Conservation (phyloP, 2,329 filamentous ascomycete genomes). For the Fusarium mexicanum region DNA sequence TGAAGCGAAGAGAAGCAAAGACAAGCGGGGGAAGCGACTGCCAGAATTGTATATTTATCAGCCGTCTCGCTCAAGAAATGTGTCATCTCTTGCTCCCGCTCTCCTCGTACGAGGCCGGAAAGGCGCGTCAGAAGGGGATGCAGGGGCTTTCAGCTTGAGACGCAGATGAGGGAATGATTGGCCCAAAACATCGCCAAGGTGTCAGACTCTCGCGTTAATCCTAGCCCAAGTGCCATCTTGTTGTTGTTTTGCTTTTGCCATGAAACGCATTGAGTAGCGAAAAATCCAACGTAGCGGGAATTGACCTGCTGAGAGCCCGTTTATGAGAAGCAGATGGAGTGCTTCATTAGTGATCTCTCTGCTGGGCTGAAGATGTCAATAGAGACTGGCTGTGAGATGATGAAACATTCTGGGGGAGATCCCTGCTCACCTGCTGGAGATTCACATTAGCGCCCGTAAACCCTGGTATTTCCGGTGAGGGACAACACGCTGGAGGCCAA, state of each 20-base stretch:
- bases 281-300: neutral
- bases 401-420: conserved; percentile 12
- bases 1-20: neutral
- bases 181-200: conserved; percentile 15
- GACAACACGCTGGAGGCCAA: neutral
- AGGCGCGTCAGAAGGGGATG: conserved; percentile 8
- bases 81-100: neutral
- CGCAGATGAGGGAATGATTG: conserved; percentile 15
- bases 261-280: neutral
- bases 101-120: conserved; percentile 17
- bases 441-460: neutral
- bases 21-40: neutral
- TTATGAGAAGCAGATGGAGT: neutral
- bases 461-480: neutral
- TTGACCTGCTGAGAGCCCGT: accelerated
- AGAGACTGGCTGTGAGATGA: neutral
- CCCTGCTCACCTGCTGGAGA: neutral
- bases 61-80: neutral
- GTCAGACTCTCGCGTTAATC: conserved; percentile 17
- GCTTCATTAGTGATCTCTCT: neutral
- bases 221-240: neutral
- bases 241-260: neutral
- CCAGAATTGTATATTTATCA: neutral
- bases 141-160: conserved; percentile 32
- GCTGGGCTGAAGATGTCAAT: neutral